These are phyloP conservation scores for Dysphania ambrosioides DNA, from an alignment of 148 eudicot genomes.

Conservation along the genomic window DNA sequence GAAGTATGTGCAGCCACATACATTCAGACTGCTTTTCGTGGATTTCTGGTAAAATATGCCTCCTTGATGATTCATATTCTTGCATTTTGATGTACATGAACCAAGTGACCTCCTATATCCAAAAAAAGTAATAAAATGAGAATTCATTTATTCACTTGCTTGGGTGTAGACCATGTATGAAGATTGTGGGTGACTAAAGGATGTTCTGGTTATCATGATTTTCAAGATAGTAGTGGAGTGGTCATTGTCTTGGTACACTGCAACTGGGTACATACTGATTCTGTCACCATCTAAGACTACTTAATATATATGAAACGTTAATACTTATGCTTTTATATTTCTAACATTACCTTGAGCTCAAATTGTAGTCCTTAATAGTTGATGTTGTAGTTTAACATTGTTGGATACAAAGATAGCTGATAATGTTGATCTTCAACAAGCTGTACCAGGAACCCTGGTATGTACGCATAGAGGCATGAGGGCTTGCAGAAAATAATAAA, in stretches of 20 bases:
- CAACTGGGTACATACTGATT: neutral
- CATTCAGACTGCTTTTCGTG: constrained; percentile 90
- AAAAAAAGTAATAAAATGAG: neutral
- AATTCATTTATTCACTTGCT: too few species aligned
- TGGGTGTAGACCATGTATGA: too few species aligned
- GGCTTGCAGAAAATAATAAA: neutral
- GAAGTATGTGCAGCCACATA: constrained; percentile 81
- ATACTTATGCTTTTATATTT: neutral
- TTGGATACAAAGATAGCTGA: neutral
- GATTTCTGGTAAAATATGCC: constrained; percentile 80
- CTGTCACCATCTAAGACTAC: neutral
- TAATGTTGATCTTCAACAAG: neutral
- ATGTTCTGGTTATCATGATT: too few species aligned
- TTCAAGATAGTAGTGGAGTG: too few species aligned
- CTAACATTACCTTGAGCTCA: neutral
- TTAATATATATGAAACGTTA: neutral
- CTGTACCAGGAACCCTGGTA: too few species aligned
- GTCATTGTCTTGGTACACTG: neutral
- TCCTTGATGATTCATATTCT: constrained; percentile 2
- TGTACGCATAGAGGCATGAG: neutral
- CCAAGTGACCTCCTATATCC: neutral
- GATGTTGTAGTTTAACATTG: neutral
- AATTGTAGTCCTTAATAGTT: neutral
- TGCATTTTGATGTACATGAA: neutral
- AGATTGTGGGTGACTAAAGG: too few species aligned